A percentile compares a stretch with the other conserved stretches of the same genome.
Evolutionary conservation across 805 yeast species (phyloP).

Genomic region (Alloascoidea africana): DNA sequence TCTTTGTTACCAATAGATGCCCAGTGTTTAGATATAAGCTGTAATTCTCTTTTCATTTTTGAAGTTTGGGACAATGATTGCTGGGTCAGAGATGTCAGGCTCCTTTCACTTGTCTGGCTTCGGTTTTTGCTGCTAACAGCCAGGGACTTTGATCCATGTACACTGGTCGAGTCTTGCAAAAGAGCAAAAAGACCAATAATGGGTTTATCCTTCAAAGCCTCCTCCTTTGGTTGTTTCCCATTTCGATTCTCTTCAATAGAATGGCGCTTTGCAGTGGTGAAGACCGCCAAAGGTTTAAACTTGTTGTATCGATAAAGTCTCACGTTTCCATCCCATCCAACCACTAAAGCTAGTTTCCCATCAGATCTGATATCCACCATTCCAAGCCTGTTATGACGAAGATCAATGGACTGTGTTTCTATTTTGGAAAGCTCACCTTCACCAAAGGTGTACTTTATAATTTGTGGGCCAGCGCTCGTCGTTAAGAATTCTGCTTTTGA

Average conservation of each 20-base stretch:
- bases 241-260: not conserved
- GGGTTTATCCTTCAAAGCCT: not conserved
- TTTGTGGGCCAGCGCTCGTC: constrained; percentile 17
- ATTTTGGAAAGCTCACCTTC: constrained; percentile 13
- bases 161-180: not conserved
- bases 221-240: not conserved
- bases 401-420: constrained; percentile 9
- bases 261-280: constrained; percentile 4
- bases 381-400: constrained; percentile 16
- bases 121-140: not conserved
- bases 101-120: not conserved
- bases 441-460: constrained; percentile 15
- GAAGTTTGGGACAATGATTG: not conserved
- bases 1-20: not conserved
- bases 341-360: constrained; percentile 13
- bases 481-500: constrained; percentile 13
- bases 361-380: constrained; percentile 12
- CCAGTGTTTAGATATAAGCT: not conserved
- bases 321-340: constrained; percentile 26
- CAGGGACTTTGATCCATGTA: no score
- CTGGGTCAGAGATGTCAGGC: no score
- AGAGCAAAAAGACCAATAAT: not conserved
- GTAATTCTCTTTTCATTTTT: not conserved
- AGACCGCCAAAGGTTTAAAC: constrained; percentile 17
- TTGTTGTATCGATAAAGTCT: constrained; percentile 14